Percentiles rank a stretch among this genome's conserved stretches.
These are phyloP conservation scores for Botrytis porri DNA, from an alignment of 2,329 filamentous ascomycete species.

Conservation along the genomic window DNA sequence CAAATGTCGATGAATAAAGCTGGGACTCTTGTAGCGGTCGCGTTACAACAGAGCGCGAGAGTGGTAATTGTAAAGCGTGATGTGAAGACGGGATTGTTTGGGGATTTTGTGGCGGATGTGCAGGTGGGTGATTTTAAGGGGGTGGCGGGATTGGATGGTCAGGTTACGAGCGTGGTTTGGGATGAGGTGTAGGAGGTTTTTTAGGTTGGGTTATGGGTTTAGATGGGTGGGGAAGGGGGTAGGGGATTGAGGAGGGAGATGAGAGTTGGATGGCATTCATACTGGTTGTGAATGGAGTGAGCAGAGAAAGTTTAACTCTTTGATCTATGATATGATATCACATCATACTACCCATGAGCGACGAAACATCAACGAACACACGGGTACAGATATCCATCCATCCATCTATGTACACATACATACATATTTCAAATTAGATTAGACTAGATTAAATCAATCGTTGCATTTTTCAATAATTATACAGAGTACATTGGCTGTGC, in stretches of 20 bases:
- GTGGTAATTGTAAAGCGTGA: conserved; percentile 45
- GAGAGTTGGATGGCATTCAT: background rate
- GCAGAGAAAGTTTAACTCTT: background rate
- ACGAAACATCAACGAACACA: too few species aligned
- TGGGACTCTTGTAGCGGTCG: conserved; percentile 47
- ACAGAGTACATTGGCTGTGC: too few species aligned
- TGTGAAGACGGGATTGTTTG: conserved; percentile 42
- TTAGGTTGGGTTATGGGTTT: background rate
- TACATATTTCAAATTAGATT: too few species aligned
- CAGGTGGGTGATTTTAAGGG: background rate
- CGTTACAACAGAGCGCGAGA: conserved; percentile 42
- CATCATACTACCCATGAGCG: too few species aligned
- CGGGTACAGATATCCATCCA: too few species aligned
- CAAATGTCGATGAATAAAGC: conserved; percentile 48
- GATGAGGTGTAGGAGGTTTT: conserved; percentile 26
- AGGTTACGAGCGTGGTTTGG: conserved; percentile 36
- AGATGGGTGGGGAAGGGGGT: background rate
- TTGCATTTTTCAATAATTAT: too few species aligned
- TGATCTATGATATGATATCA: too few species aligned
- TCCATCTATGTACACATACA: too few species aligned
- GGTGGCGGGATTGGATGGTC: conserved; percentile 22
- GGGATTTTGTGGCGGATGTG: conserved; percentile 33
- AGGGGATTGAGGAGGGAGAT: background rate
- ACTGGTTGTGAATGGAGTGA: background rate
- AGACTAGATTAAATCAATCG: too few species aligned